Base-by-base conservation (phyloP, 441 rosid genomes). In the Adansonia madagascariensis region DNA sequence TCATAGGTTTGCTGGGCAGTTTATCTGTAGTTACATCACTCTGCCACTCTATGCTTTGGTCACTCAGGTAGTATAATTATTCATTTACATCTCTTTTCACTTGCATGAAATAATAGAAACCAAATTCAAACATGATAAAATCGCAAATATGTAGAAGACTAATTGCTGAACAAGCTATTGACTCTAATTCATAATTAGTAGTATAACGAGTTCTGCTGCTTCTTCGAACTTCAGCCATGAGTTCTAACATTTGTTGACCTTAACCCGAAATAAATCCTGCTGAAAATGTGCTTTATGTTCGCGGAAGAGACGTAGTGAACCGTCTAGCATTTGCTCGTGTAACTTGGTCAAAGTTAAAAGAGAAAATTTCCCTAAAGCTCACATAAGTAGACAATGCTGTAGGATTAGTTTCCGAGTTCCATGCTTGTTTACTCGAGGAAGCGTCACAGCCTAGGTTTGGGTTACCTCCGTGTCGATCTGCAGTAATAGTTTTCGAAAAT, bases 1-100 rank as follows among this genome's bases (percentile, higher is more conserved):
- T 78, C 86, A 77, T 72, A 95, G 99, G 85, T 92, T 92, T 84
- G 80, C 91, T n/a, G 96, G 97, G 62, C 94, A 89, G 57, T 91
- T 91, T 72, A 79, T 91, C 14, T 89, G 95, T 83, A 89, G 95
- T 84, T 91, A 91, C 80, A 91, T 91, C 85, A 91, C 93, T 68
- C 75, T 90, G 71, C 92, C 94, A 70, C 86, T 90, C 8, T 90
- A 90, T 80, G 94, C 94, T 57, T 74, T 88, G 62, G 92, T 87
- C 46, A 88, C 94, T 72, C 91, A 90, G 92, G 94, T 90, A 79
- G 49, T 63, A 31, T 10, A 11, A 20, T 56, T 62, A 22, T 67
- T 14, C 6, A 64, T 15, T 18, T n/a, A 14, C 43, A 60, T 77
- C n/a, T 24, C 18, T 71, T 24, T 50, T 27, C 31, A 4, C 1